Conservation (phyloP, 2,329 filamentous ascomycete genomes). For the Sphaerulina vaccinii region DNA sequence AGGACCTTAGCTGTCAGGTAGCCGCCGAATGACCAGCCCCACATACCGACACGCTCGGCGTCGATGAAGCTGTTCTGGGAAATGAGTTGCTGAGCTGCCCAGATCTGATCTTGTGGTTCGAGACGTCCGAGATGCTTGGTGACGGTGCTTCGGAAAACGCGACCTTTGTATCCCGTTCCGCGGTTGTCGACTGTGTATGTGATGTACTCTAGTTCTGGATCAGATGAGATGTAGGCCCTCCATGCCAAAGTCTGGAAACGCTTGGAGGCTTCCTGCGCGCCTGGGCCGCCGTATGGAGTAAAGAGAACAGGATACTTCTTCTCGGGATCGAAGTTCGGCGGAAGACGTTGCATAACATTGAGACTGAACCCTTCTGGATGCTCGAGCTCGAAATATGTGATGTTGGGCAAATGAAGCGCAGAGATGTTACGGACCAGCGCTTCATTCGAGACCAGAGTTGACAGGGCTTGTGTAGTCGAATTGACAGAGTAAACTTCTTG, state of each 20-base stretch:
- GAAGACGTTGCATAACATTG: conserved; percentile 65
- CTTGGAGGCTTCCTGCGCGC: conserved; percentile 61
- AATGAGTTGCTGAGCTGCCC: conserved; percentile 59
- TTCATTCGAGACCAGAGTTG: conserved; percentile 62
- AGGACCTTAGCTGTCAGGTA: conserved; percentile 67
- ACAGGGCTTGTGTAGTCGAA: conserved; percentile 55
- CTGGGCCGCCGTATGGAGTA: conserved; percentile 67
- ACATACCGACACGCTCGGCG: conserved; percentile 61
- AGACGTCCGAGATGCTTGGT: conserved; percentile 60
- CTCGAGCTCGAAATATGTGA: conserved; percentile 61
- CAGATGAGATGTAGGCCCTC: conserved; percentile 64
- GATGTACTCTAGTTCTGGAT: conserved; percentile 66
- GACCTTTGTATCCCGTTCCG: conserved; percentile 64
- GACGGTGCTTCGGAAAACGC: conserved; percentile 60
- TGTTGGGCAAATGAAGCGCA: conserved; percentile 62
- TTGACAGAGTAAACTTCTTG: conserved; percentile 64
- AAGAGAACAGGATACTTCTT: conserved; percentile 68
- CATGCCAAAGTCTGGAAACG: conserved; percentile 56
- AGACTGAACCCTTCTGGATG: conserved; percentile 62
- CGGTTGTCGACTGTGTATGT: conserved; percentile 68
- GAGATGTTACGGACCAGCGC: conserved; percentile 55
- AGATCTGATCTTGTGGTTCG: conserved; percentile 66
- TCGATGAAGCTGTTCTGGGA: conserved; percentile 56
- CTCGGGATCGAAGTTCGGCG: conserved; percentile 60
- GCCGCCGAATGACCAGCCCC: conserved; percentile 68